Evolutionary conservation across 257 asterid genomes (phyloP), one percentile per base, ranked within the genome.

Genomic region (Gentiana dahurica): DNA sequence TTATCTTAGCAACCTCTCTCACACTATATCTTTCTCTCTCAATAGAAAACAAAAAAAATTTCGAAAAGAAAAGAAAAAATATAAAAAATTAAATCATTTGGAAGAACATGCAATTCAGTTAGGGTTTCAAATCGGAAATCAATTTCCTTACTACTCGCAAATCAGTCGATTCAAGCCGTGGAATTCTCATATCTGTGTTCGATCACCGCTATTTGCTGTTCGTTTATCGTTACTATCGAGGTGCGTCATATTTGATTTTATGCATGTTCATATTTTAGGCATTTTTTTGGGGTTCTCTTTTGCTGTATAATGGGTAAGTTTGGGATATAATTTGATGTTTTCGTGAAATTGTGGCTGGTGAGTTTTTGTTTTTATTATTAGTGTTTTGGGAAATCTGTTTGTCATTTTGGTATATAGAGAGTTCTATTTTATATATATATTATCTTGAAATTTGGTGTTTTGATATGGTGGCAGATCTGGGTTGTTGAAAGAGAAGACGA

Each of bases 401-500:
- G 9, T 10, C 46, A 41, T 41, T 41, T 41, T 10, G 1, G 46
- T 41, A 10, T 41, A 10, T 7, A 10, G 46, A 41, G 46, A 12
- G 47, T 11, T 66, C 59, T 47, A 53, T 34, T 62, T 41, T 53
- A 49, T 59, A 54, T 55, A 12, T 36, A 13, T 35, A 52, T 53
- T 44, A 39, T 41, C 24, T 59, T 38, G 61, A 49, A 56, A 61
- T 58, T 51, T 49, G 45, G 59, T 58, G 43, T 57, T 39, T 55
- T 7, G 41, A 46, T 24, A 70, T 65, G 72, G 71, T 76, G 79
- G 71, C 95, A 86, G 97, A 89, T 86, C 97, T 81, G 80, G 65
- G 79, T 56, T 57, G 68, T 33, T 67, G 53, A 63, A 67, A 52
- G 71, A 61, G 79, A 49, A 63, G 70, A 71, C 77, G 81, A 57